Base-by-base conservation (phyloP, 129 eudicot genomes). In the Lactuca saligna region DNA sequence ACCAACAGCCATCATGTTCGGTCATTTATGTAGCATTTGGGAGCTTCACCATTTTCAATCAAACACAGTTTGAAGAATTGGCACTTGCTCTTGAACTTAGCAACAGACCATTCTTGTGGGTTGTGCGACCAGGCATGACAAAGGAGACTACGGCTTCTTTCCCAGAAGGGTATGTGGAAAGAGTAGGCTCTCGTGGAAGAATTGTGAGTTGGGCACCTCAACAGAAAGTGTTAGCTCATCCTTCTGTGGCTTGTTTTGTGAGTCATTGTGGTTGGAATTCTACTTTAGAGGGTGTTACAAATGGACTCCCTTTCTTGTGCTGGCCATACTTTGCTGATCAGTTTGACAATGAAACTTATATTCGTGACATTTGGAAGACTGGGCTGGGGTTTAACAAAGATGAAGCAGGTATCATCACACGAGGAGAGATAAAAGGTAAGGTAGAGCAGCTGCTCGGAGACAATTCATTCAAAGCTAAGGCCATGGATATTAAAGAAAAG, bases 231-330 rank as follows among this genome's bases (percentile, higher is more conserved):
- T 29, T 88, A 0, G 50, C 65, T 1, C 95, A 88, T 64, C 86
- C 86, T 55, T 82, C 91, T 1, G 64, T 88, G 3, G 88, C 85
- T 25, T 82, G 88, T 35, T 88, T 88, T 48, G 3, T 85, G 39
- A 84, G 81, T 44, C 90, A 87, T 41, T 84, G 86, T 57, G 88
- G 95, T n/a, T 84, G 90, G 90, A 82, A 87, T 61, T 88, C 95
- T 12, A 82, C 86, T 20, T 17, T 78, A 11, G 95, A 85, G 62
- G 83, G 84, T 55, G 54, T 81, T n/a, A 64, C 84, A 65, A 78
- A 73, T 50, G 93, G 93, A 31, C 54, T 81, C 1, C 89, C 89
- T 42, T 78, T 83, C 39, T 54, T 86, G 54, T 86, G 93, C 68
- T 83, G 93, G 88, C 93, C 86, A 11, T 86, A 83, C 65, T 86